A percentile compares a stretch with the other conserved stretches of the same genome.
Evolutionary conservation across 306 rosid genomes (phyloP).

Genomic region (Erythrophleum fordii): DNA sequence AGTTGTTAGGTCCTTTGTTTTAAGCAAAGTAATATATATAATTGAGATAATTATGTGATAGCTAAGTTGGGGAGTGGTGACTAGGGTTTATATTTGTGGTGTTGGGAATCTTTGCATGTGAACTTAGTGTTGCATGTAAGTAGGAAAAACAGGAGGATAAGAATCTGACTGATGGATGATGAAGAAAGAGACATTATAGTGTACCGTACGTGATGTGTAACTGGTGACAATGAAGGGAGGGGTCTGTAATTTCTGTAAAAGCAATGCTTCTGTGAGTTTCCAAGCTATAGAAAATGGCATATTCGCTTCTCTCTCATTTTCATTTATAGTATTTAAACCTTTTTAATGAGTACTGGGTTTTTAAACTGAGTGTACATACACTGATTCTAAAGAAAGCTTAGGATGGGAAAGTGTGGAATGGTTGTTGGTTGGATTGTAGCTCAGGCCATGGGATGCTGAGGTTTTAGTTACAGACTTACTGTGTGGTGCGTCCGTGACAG

Average conservation of each 20-base stretch:
- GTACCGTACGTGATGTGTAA: conserved; percentile 39
- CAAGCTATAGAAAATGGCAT: conserved; percentile 56
- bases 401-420: conserved; percentile 38
- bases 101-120: conserved; percentile 49
- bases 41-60: not conserved
- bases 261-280: conserved; percentile 63
- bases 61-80: not conserved
- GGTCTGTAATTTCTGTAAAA: conserved; percentile 51
- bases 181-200: conserved; percentile 39
- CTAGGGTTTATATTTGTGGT: conserved; percentile 42
- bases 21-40: not conserved
- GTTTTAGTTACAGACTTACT: conserved; percentile 14
- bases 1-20: not conserved
- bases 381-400: conserved; percentile 62
- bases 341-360: not conserved
- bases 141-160: conserved; percentile 36
- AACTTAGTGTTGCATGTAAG: conserved; percentile 47
- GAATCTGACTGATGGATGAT: conserved; percentile 29
- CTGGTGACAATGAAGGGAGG: conserved; percentile 43
- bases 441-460: conserved; percentile 34
- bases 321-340: not conserved
- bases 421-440: conserved; percentile 41
- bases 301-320: conserved; percentile 43
- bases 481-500: conserved; percentile 28
- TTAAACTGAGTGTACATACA: conserved; percentile 27